Base-by-base conservation (phyloP, 1,284 basidiomycete genomes). In the Coriolopsis trogii region DNA sequence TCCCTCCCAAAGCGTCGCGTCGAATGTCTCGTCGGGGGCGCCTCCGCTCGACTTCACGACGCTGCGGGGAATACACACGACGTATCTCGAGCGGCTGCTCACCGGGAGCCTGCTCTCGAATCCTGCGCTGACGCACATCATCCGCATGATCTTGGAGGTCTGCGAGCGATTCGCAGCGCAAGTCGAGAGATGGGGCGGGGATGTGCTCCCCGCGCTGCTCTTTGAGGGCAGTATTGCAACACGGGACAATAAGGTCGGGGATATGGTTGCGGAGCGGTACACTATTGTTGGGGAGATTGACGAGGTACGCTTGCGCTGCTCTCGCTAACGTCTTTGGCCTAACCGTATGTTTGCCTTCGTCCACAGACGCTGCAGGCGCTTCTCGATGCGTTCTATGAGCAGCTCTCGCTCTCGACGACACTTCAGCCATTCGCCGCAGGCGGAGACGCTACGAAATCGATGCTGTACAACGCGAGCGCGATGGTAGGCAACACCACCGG, bases 161-260 rank as follows among this genome's bases (percentile, higher is more conserved):
- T 95, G 92, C 66, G 90, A 91, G 65, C 79, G 84, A 7, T 93
- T 96, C 63, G 88, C 87, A 13, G 90, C 84, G 7, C 82, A 91
- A 52, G 82, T 95, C 0, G 93, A 95, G 69, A 74, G 92, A 41
- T 96, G 93, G 93, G 91, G 91, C n/a, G 93, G 92, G 0, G 92
- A 95, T 64, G 83, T 95, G 3, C 73, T 95, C 1, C 93, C 93
- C 9, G 89, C 87, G 0, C 73, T 95, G 36, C 70, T 95, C 33
- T 85, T 85, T 55, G 92, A 93, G 62, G 90, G 89, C 21, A 89
- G 86, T 62, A 65, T 89, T 41, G 46, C 55, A 5, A 65, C 65
- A 4, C 79, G 79, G 13, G 80, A 73, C 15, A 78, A 80, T 47
- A 75, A 76, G 49, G 81, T 91, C 8, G 89, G 86, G 4, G 73